Conservation (phyloP, 2,329 filamentous ascomycete genomes). For the Arthrobotrys conoides region DNA sequence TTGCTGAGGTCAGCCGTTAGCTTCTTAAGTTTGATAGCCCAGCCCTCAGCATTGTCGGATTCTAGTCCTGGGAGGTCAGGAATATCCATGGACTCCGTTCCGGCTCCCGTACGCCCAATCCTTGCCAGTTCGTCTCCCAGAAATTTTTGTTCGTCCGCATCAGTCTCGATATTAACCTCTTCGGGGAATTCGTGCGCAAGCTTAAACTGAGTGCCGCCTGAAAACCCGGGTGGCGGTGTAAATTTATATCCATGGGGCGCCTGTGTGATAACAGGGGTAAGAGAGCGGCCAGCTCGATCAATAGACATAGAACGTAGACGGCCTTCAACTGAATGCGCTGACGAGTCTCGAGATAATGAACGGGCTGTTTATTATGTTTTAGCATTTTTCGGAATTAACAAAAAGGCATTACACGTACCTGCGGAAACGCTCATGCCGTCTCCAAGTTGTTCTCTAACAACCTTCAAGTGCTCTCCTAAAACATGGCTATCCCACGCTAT, state of each 20-base stretch:
- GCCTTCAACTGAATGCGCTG: conserved; percentile 50
- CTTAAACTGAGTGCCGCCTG: conserved; percentile 33
- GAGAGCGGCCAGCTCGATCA: conserved; percentile 60
- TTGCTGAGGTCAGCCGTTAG: conserved; percentile 33
- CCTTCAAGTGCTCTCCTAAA: conserved; percentile 60
- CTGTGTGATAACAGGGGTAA: conserved; percentile 62
- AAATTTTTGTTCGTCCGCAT: conserved; percentile 33
- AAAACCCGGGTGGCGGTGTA: conserved; percentile 62
- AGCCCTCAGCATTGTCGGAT: conserved; percentile 30
- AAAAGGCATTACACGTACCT: conserved; percentile 10
- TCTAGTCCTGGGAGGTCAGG: conserved; percentile 17
- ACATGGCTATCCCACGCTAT: conserved; percentile 63
- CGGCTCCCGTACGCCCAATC: conserved; percentile 31
- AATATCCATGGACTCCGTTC: conserved; percentile 21
- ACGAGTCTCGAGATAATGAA: conserved; percentile 60
- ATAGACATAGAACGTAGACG: conserved; percentile 56
- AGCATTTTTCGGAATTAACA: conserved; percentile 4
- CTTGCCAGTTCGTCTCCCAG: conserved; percentile 39
- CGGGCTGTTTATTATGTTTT: conserved; percentile 42
- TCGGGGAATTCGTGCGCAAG: conserved; percentile 33
- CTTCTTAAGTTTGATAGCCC: conserved; percentile 33
- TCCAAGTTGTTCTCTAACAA: conserved; percentile 61
- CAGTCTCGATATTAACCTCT: conserved; percentile 11
- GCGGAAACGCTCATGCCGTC: conserved; percentile 61
- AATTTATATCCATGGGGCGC: conserved; percentile 62